phyloP scores from a whole-genome alignment of 768 basidiomycete species.

The Kwoniella bestiolae region DNA sequence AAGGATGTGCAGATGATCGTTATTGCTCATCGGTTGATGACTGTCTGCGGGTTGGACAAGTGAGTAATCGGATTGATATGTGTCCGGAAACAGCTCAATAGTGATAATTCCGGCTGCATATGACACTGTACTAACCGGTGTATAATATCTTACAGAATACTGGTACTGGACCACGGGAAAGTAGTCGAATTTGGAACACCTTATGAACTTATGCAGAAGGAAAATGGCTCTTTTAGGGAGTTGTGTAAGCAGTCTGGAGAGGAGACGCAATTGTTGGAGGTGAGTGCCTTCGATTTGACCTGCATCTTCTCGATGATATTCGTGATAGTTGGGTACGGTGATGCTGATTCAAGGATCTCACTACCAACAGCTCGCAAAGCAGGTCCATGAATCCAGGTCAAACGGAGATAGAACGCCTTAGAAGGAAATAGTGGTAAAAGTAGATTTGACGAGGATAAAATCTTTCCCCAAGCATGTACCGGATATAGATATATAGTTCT shows the following conservation, averaged over 20 bases:
- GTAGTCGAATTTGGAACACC: constrained; percentile 56
- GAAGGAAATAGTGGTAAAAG: neutral
- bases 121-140: too few species aligned
- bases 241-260: constrained; percentile 60
- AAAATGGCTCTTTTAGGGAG: constrained; percentile 69
- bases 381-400: neutral
- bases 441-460: too few species aligned
- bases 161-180: constrained; percentile 62
- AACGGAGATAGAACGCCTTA: neutral
- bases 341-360: too few species aligned
- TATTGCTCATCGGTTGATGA: constrained; percentile 64
- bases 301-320: neutral
- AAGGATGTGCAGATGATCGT: constrained; percentile 63
- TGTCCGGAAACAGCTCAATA: too few species aligned
- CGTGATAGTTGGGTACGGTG: neutral
- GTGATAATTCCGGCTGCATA: too few species aligned
- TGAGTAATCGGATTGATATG: too few species aligned
- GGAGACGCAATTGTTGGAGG: constrained; percentile 48
- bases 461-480: too few species aligned
- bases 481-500: neutral
- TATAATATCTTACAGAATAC: constrained; percentile 55
- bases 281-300: constrained; percentile 9
- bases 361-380: neutral
- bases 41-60: constrained; percentile 67
- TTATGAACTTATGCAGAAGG: constrained; percentile 57